phyloP scores from a whole-genome alignment of 2,329 filamentous ascomycete species.

The Microascus cirrosus region DNA sequence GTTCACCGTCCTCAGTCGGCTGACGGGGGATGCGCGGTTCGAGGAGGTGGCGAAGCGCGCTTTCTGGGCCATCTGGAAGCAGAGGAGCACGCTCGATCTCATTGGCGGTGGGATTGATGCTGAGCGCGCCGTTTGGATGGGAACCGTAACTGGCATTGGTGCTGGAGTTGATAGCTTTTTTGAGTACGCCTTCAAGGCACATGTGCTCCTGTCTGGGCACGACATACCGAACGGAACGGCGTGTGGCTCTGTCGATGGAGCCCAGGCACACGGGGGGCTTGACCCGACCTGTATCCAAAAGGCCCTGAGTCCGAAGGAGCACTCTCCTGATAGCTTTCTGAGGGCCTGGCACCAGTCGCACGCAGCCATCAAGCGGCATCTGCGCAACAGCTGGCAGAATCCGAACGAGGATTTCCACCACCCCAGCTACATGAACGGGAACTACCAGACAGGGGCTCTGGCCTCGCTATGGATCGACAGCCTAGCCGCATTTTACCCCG shows the following conservation, averaged over 20 bases:
- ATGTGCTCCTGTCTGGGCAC: slow-evolving; percentile 77
- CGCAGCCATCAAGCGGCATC: slow-evolving; percentile 75
- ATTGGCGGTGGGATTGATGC: slow-evolving; percentile 89
- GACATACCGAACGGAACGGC: slow-evolving; percentile 37
- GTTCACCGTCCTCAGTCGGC: slow-evolving; percentile 78
- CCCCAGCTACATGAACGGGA: slow-evolving; percentile 86
- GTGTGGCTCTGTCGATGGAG: slow-evolving; percentile 21
- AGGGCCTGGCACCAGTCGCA: slow-evolving; percentile 78
- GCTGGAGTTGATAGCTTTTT: slow-evolving; percentile 98
- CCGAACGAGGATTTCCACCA: slow-evolving; percentile 47
- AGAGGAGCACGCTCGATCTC: slow-evolving; percentile 73
- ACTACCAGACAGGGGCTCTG: slow-evolving; percentile 77
- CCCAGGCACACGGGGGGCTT: slow-evolving; percentile 28
- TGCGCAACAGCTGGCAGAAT: slow-evolving; percentile 54
- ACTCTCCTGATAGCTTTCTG: slow-evolving; percentile 69
- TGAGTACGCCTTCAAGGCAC: slow-evolving; percentile 91
- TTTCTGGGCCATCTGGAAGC: slow-evolving; percentile 94
- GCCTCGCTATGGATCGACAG: slow-evolving; percentile 94
- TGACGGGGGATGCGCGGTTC: slow-evolving; percentile 80
- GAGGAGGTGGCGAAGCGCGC: slow-evolving; percentile 83
- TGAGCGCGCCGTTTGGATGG: slow-evolving; percentile 82
- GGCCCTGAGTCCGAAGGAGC: slow-evolving; percentile 51
- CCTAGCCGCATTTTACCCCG: slow-evolving; percentile 88
- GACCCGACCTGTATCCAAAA: slow-evolving; percentile 53
- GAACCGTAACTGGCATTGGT: slow-evolving; percentile 83